These are phyloP conservation scores for Oryza brachyantha DNA, from an alignment of 176 grass and related monocot species.

Conservation along the genomic window DNA sequence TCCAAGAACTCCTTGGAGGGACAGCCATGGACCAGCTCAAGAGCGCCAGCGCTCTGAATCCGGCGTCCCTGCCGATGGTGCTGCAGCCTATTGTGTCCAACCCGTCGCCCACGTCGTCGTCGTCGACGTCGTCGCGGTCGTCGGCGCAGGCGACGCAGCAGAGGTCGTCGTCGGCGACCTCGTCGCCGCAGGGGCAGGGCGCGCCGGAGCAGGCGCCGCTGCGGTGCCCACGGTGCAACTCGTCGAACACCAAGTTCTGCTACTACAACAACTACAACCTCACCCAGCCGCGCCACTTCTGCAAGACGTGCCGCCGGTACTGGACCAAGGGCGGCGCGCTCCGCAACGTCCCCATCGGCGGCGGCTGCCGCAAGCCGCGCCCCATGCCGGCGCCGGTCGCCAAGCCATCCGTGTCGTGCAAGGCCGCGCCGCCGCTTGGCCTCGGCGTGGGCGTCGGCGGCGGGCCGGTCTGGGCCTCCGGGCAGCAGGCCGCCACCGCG, in stretches of 20 bases:
- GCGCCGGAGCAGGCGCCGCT: conserved; percentile 43
- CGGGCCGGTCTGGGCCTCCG: conserved; percentile 29
- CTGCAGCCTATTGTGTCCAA: conserved; percentile 42
- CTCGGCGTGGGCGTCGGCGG: conserved; percentile 26
- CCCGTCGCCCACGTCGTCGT: conserved; percentile 47
- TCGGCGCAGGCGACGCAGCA: conserved; percentile 28
- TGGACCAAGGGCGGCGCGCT: conserved; percentile 87
- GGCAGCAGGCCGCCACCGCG: conserved; percentile 49
- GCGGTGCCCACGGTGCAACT: conserved; percentile 67
- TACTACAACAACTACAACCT: conserved; percentile 89
- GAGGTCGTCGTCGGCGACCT: conserved; percentile 38
- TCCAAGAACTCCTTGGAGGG: conserved; percentile 66
- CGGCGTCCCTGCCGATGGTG: conserved; percentile 22
- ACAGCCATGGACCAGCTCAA: conserved; percentile 53
- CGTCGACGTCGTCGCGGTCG: conserved; percentile 40
- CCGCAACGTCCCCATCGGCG: conserved; percentile 76
- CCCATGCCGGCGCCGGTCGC: conserved; percentile 39
- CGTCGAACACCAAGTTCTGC: conserved; percentile 87
- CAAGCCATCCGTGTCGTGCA: conserved; percentile 40
- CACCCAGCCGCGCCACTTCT: conserved; percentile 83
- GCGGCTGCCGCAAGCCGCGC: conserved; percentile 63
- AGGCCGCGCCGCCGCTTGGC: conserved; percentile 31
- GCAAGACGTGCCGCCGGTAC: conserved; percentile 86
- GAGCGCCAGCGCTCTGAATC: not conserved
- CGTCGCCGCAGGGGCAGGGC: conserved; percentile 17